Base-by-base conservation (phyloP, 441 rosid species). In the Dalechampia spathulata region DNA sequence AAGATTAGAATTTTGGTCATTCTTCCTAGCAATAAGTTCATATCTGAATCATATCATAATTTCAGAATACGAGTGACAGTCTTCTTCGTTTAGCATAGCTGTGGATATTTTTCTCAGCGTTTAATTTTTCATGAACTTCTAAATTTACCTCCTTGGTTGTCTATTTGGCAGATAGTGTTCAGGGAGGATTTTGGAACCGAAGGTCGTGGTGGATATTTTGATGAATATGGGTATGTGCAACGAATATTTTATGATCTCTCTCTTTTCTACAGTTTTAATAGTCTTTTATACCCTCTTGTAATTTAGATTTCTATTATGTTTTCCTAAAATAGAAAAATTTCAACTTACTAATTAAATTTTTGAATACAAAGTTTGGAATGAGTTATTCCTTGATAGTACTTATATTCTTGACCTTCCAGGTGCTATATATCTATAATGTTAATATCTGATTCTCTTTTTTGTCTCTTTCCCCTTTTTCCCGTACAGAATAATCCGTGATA, bases 201-300 rank as follows among this genome's bases (percentile, higher is more conserved):
- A 58, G 99, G 99, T 50, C 97, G 99, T 11, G 97, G 99, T 48
- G 99, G 99, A 73, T 93, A 93, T 66, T 93, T 93, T 65, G 93
- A 93, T 75, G 89, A 93, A 85, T 93, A 93, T 10, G 97, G 99
- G 97, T 92, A 80, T 70, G 75, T 44, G 43, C 27, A 36, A 21
- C 43, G 6, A 59, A 52, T 60, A n/a, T n/a, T n/a, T n/a, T n/a
- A n/a, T n/a, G n/a, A n/a, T n/a, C n/a, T n/a, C n/a, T n/a, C n/a
- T n/a, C n/a, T n/a, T n/a, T n/a, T n/a, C n/a, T n/a, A n/a, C n/a
- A n/a, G n/a, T n/a, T n/a, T n/a, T n/a, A n/a, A n/a, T n/a, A n/a
- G n/a, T n/a, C n/a, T n/a, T n/a, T n/a, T n/a, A n/a, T n/a, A n/a
- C n/a, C n/a, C n/a, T n/a, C n/a, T n/a, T n/a, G n/a, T n/a, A n/a